Conservation (phyloP, 352 stramenopile genomes). For the Globisporangium cystogenes region DNA sequence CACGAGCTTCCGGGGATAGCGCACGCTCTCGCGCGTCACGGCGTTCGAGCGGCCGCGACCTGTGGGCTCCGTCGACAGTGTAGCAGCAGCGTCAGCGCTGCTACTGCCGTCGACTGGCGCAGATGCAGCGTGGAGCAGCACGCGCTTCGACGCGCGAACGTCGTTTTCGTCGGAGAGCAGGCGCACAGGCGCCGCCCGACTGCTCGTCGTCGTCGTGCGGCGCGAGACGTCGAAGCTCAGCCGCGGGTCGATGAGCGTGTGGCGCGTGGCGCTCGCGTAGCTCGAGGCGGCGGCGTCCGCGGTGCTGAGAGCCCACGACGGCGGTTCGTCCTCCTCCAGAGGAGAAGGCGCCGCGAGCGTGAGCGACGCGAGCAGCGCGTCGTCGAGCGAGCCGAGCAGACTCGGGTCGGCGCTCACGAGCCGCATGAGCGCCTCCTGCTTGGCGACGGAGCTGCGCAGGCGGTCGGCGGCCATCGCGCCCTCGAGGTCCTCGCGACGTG, state of each 20-base stretch:
- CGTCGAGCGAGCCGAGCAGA: constrained; percentile 31
- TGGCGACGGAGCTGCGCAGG: constrained; percentile 20
- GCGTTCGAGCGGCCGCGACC: constrained; percentile 7
- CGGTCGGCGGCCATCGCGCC: neutral
- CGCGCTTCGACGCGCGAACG: neutral
- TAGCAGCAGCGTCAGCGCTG: constrained; percentile 9
- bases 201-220: neutral
- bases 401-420: constrained; percentile 41
- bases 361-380: constrained; percentile 30
- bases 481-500: neutral
- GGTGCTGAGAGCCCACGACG: neutral
- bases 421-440: constrained; percentile 38
- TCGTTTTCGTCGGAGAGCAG: constrained; percentile 20
- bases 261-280: neutral
- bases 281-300: neutral
- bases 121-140: constrained; percentile 1
- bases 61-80: neutral
- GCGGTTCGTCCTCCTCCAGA: no score
- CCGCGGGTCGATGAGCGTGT: constrained; percentile 14
- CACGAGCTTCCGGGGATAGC: constrained; percentile 14
- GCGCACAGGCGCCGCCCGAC: neutral
- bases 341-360: constrained; percentile 12
- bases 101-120: neutral
- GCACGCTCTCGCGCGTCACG: constrained; percentile 7
- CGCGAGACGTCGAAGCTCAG: constrained; percentile 6